A percentile compares a stretch with the other conserved stretches of the same genome.
Conservation (phyloP, 176 grass and related monocot species). For the Triticum turgidum region DNA sequence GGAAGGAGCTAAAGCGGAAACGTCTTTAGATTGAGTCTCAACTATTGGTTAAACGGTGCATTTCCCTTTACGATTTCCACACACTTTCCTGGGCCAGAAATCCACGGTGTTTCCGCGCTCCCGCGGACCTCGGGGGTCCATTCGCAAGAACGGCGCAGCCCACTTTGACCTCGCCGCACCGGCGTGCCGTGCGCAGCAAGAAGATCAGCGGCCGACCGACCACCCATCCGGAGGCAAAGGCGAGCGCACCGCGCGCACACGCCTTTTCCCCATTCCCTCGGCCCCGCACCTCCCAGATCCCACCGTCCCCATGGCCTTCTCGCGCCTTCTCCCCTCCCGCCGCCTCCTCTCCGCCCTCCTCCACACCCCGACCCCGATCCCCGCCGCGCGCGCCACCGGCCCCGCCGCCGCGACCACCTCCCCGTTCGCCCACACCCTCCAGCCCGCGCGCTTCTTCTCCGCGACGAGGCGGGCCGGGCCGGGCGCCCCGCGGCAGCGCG, state of each 20-base stretch:
- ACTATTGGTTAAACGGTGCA: not conserved
- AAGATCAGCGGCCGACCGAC: slow-evolving; percentile 42
- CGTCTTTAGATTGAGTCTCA: no score
- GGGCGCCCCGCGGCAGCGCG: slow-evolving; percentile 37
- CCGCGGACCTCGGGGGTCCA: not conserved
- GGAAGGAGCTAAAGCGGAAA: no score
- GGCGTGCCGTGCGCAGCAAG: slow-evolving; percentile 49
- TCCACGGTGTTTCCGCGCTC: not conserved
- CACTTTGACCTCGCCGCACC: slow-evolving; percentile 12
- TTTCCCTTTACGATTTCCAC: not conserved
- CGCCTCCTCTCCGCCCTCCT: slow-evolving; percentile 60
- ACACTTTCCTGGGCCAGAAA: not conserved
- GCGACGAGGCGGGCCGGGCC: slow-evolving; percentile 32
- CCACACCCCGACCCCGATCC: slow-evolving; percentile 27
- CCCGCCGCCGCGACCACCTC: not conserved
- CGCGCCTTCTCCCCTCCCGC: slow-evolving; percentile 45
- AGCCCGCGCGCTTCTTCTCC: slow-evolving; percentile 24
- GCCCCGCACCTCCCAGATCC: slow-evolving; percentile 35
- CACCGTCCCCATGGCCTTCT: slow-evolving; percentile 40
- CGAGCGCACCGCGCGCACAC: slow-evolving; percentile 17
- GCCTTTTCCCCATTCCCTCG: not conserved
- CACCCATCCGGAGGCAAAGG: slow-evolving; percentile 16
- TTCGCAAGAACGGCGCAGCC: not conserved
- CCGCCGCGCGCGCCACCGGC: not conserved
- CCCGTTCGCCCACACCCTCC: not conserved